Evolutionary conservation across 352 stramenopile genomes (phyloP).

Genomic region (Aphanomyces stellatus): DNA sequence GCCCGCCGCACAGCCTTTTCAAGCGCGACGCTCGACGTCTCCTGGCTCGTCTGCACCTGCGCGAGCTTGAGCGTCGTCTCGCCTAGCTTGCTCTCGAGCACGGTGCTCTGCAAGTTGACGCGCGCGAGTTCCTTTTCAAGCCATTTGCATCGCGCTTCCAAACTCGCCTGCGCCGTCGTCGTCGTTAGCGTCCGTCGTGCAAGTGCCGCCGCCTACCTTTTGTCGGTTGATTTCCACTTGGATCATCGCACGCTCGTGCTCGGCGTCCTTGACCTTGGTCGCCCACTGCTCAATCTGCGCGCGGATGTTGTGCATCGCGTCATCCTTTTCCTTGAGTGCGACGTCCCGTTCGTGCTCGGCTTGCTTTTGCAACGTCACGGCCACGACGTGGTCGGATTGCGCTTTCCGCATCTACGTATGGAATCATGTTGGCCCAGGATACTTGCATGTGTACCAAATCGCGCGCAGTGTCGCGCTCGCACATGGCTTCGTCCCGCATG

Average conservation of each 20-base stretch:
- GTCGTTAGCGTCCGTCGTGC: too few species aligned
- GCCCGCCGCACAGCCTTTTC: slow-evolving; percentile 11
- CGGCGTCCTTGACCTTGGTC: slow-evolving; percentile 32
- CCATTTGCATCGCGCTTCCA: slow-evolving; percentile 14
- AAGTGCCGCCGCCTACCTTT: too few species aligned
- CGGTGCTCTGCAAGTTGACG: slow-evolving; percentile 19
- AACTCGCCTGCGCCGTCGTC: slow-evolving; percentile 9
- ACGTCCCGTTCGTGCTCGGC: slow-evolving; percentile 35
- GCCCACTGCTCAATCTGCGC: slow-evolving; percentile 38
- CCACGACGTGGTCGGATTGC: slow-evolving; percentile 42
- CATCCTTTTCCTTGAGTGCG: slow-evolving; percentile 28
- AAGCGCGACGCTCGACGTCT: background rate
- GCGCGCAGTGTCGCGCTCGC: slow-evolving; percentile 36
- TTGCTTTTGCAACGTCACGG: slow-evolving; percentile 36
- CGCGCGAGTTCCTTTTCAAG: slow-evolving; percentile 27
- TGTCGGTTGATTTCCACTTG: slow-evolving; percentile 53
- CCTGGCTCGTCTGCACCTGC: background rate
- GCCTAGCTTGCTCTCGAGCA: slow-evolving; percentile 27
- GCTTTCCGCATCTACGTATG: slow-evolving; percentile 23
- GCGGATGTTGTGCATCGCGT: slow-evolving; percentile 29
- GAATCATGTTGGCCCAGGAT: background rate
- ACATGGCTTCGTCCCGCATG: slow-evolving; percentile 39
- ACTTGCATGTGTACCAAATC: slow-evolving; percentile 22
- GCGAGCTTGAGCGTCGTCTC: slow-evolving; percentile 25
- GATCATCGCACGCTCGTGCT: slow-evolving; percentile 46